Percentiles rank a stretch among this genome's conserved stretches.
phyloP scores from a whole-genome alignment of 768 basidiomycete genomes.

The Leccinum broughii region DNA sequence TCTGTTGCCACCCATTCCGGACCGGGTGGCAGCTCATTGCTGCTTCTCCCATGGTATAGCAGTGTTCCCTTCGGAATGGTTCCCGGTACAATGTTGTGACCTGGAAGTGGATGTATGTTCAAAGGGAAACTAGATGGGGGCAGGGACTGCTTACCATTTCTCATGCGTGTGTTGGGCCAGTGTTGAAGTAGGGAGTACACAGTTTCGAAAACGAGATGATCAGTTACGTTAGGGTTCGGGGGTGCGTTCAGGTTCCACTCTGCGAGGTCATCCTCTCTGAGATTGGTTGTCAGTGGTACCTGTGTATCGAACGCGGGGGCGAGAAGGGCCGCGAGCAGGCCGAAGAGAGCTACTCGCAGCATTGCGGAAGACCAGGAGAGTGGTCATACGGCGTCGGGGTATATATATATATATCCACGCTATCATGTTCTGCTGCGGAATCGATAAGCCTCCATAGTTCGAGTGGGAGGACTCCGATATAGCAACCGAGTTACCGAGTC shows the following conservation, averaged over 20 bases:
- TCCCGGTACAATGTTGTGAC: conserved; percentile 33
- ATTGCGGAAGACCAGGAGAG: not conserved
- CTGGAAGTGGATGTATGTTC: conserved; percentile 17
- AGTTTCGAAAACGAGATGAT: conserved; percentile 27
- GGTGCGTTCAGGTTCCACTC: conserved; percentile 27
- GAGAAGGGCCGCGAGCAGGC: not conserved
- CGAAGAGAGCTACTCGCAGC: not conserved
- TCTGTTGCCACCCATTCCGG: conserved; percentile 38
- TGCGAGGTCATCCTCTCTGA: not conserved
- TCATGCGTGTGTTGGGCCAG: conserved; percentile 48
- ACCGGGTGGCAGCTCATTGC: conserved; percentile 24
- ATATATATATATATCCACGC: no score
- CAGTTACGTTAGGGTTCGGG: conserved; percentile 30
- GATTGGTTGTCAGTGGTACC: conserved; percentile 5
- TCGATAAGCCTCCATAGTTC: no score
- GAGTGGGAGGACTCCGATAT: no score
- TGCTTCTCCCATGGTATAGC: conserved; percentile 34
- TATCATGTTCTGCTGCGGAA: no score
- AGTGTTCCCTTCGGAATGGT: conserved; percentile 37
- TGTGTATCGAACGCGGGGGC: not conserved
- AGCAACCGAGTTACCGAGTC: no score
- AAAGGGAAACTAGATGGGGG: conserved; percentile 16
- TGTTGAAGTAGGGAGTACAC: conserved; percentile 37
- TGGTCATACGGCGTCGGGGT: no score
- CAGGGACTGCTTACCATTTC: conserved; percentile 36